phyloP scores from a whole-genome alignment of 2,329 filamentous ascomycete species.

The Cladophialophora bantiana region DNA sequence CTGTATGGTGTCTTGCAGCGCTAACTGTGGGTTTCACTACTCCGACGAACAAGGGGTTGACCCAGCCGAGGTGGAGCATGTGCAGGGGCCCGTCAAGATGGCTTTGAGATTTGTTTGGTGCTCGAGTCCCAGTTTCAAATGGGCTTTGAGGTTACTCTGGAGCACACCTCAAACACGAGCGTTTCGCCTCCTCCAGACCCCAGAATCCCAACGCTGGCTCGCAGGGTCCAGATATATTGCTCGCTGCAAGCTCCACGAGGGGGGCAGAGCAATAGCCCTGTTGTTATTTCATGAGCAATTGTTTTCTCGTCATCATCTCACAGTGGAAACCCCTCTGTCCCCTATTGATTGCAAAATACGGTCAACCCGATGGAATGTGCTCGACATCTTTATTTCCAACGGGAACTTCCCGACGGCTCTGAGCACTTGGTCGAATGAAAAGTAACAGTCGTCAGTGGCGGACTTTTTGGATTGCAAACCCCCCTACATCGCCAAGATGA shows the following conservation, averaged over 20 bases:
- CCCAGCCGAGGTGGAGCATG: slow-evolving; percentile 8
- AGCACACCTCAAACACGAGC: slow-evolving; percentile 18
- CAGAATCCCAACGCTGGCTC: not conserved
- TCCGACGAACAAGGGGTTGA: slow-evolving; percentile 5
- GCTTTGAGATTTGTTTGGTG: not conserved
- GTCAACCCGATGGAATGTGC: not conserved
- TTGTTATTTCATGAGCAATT: not conserved
- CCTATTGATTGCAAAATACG: not conserved
- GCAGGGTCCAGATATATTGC: not conserved
- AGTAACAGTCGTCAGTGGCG: not conserved
- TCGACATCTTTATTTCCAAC: not conserved
- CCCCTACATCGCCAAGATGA: not conserved
- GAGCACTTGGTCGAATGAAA: not conserved
- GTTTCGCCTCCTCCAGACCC: slow-evolving; percentile 15
- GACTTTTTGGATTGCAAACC: not conserved
- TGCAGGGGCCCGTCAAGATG: slow-evolving; percentile 10
- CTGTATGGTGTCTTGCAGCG: not conserved
- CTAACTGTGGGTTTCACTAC: slow-evolving; percentile 3
- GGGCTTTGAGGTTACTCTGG: not conserved
- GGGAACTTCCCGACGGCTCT: not conserved
- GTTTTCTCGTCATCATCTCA: not conserved
- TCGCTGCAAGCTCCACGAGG: not conserved
- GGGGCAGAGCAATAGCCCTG: not conserved
- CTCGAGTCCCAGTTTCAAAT: slow-evolving; percentile 2
- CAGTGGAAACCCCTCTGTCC: not conserved